Evolutionary conservation across 2,329 filamentous ascomycete genomes (phyloP).

Genomic region (Talaromyces sp.): DNA sequence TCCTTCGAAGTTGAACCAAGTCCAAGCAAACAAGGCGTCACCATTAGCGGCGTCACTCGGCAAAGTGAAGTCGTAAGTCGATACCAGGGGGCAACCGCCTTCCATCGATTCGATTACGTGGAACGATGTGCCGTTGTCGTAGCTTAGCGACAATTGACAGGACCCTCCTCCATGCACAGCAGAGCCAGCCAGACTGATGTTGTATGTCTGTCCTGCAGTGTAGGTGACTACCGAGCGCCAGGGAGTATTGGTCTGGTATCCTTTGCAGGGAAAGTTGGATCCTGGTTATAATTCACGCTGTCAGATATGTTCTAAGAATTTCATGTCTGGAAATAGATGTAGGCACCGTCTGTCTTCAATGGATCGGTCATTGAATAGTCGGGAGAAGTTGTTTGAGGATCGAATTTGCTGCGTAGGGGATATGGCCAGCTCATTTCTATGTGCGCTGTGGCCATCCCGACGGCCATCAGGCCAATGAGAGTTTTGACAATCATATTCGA

Average conservation of each 20-base stretch:
- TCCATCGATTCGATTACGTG: conserved; percentile 64
- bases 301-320: neutral
- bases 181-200: conserved; percentile 62
- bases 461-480: neutral
- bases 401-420: conserved; percentile 51
- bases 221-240: conserved; percentile 58
- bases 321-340: neutral
- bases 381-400: conserved; percentile 41
- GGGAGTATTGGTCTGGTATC: conserved; percentile 54
- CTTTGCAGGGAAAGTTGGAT: conserved; percentile 74
- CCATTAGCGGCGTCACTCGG: conserved; percentile 59
- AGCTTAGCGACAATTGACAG: conserved; percentile 72
- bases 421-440: conserved; percentile 57
- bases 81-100: conserved; percentile 52
- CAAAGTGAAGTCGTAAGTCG: conserved; percentile 63
- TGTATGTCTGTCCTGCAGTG: conserved; percentile 59
- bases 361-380: conserved; percentile 73
- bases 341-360: conserved; percentile 39
- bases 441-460: conserved; percentile 35
- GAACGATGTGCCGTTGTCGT: conserved; percentile 67
- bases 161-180: conserved; percentile 67
- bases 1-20: conserved; percentile 71
- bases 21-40: conserved; percentile 68
- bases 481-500: conserved; percentile 1
- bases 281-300: conserved; percentile 36